Evolutionary conservation across 2,329 filamentous ascomycete genomes (phyloP), one percentile per base, ranked within the genome.

Genomic region (Colletotrichum sp.): DNA sequence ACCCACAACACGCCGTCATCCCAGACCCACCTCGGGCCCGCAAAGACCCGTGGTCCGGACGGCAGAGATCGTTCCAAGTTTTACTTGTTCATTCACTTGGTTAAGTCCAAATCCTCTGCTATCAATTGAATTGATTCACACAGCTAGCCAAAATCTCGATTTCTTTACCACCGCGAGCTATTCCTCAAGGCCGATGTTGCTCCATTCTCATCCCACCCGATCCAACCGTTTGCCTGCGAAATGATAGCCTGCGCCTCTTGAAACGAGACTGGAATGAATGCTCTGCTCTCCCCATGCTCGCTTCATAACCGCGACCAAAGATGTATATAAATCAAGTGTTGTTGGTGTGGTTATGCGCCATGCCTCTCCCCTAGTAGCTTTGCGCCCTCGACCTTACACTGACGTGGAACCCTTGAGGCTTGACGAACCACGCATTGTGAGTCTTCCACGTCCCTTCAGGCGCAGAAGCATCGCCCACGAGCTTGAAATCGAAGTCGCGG

Each of bases 391-490:
- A 26, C 13, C 30, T 18, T 2, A 75, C 67, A 16, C 2, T 79
- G 24, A 86, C 84, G 24, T 80, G 79, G 72, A 88, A 87, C 66
- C 86, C 79, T 2, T 78, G 79, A 2, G 86, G 86, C 73, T 86
- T 87, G 1, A 87, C 84, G 78, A 88, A 87, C 85, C 84, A 87
- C 43, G 79, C 79, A 24, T 86, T 87, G 34, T 80, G 74, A 10
- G 83, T 84, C 2, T 81, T 73, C 85, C 85, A 86, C 5, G 55
- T 60, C 3, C 55, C 30, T 3, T 72, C 77, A 1, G 59, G 59
- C 10, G 34, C 8, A 8, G 18, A 16, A 6, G 78, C 24, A 3
- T 57, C 57, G 9, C 76, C 76, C 10, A 71, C 67, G 4, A 84
- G 78, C 60, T 82, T 77, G 55, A 86, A 82, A 16, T 84, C 80